phyloP scores from a whole-genome alignment of 306 rosid genomes.

The Pyrus pyrifolia region DNA sequence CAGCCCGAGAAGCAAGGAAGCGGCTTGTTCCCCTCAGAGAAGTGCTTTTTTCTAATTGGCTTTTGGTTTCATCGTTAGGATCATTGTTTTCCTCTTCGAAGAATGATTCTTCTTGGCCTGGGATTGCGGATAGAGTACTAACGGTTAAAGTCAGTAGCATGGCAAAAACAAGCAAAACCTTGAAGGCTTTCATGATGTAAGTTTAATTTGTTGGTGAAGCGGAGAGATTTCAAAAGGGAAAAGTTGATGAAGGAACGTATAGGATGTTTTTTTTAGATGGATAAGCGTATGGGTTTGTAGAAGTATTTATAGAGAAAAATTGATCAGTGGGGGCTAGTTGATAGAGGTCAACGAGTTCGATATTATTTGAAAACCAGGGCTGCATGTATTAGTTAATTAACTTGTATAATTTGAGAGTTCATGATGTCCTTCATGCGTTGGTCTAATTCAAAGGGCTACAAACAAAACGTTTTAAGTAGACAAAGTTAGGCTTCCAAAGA shows the following conservation, averaged over 20 bases:
- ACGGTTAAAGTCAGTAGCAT: slow-evolving; percentile 19
- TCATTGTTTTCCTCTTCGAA: not conserved
- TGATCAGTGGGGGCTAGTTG: too few relatives aligned
- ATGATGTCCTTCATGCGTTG: not conserved
- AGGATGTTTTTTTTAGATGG: not conserved
- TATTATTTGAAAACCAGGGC: too few relatives aligned
- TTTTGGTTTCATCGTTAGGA: not conserved
- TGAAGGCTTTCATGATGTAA: slow-evolving; percentile 26
- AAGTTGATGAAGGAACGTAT: not conserved
- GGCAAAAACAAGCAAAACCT: slow-evolving; percentile 17
- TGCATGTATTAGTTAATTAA: too few relatives aligned
- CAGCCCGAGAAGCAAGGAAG: slow-evolving; percentile 4
- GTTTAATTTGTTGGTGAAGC: not conserved
- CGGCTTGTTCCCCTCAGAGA: slow-evolving; percentile 21
- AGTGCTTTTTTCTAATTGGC: not conserved
- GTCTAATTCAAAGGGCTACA: not conserved
- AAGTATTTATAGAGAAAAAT: not conserved
- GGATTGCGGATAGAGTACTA: slow-evolving; percentile 24
- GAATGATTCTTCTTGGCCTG: not conserved
- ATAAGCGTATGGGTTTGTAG: not conserved
- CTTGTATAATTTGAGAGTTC: not conserved
- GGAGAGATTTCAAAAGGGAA: not conserved
- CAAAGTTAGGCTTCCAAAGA: not conserved
- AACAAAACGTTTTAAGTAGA: not conserved
- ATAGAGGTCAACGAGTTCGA: too few relatives aligned